Evolutionary conservation across 140 eudicot species (phyloP), one percentile per base, ranked within the genome.

Genomic region (Ambrosia hybrid): DNA sequence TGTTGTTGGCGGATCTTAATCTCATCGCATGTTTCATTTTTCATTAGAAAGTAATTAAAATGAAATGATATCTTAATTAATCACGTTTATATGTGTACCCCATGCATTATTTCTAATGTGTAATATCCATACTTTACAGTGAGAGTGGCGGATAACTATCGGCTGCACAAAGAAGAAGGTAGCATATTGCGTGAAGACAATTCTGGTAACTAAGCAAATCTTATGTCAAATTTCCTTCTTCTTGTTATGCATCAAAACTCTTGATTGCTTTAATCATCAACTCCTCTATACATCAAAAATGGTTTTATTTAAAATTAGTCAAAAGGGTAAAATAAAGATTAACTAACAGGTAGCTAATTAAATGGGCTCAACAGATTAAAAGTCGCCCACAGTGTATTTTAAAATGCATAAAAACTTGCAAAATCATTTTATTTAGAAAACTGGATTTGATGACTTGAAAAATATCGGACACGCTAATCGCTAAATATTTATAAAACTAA

Each of bases 121-220:
- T 74, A 62, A 49, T 71, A 55, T 69, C 30, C 34, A 52, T 71
- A 12, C 34, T 65, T 67, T 63, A 74, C 82, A 81, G 82, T 76
- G 85, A 81, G 82, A 67, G 66, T 60, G 77, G 55, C 81, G 36
- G 96, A 88, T 65, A 73, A 55, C 70, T 58, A 79, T 72, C 76
- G 76, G 21, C 49, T 65, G 73, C 78, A 52, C 67, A 80, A 66
- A 73, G 91, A 85, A 74, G 83, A 80, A 52, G 69, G 77, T 68
- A 68, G 53, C 84, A 69, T 53, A 51, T 70, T 9, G 41, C 80
- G 80, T 43, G 84, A 80, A 51, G 84, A 80, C 4, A 80, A 51
- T 61, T 68, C 77, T 37, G 80, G 84, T 80, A 80, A 80, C 1
- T 34, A 70, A 34, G 15, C 14, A 56, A 10, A 16, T 59, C 12